Base-by-base conservation (phyloP, 768 basidiomycete species). In the Amanita muscaria region DNA sequence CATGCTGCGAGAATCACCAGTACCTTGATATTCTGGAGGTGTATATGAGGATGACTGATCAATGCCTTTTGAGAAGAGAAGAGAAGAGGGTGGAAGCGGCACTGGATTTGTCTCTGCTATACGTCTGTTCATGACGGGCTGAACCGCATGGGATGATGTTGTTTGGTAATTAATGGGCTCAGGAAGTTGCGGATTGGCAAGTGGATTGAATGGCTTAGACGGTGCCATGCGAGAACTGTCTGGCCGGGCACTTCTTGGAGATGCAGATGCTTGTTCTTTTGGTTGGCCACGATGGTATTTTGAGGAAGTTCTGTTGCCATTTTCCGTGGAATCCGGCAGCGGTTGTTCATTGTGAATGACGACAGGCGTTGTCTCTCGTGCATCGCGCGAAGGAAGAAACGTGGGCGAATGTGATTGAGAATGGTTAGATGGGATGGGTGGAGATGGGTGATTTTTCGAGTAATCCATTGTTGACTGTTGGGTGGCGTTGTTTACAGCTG, bases 361-460 rank as follows among this genome's bases (percentile, higher is more conserved):
- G 19, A 19, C 15, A 4, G 41, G 31, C 19, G 21, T 42, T 10
- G 18, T 36, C 9, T 23, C 25, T 14, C 22, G 38, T 40, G 23
- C 21, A 15, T 40, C 5, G 5, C 21, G 25, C 10, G 38, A 24
- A 9, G 34, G 33, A 18, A 25, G 33, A 6, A n/a, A 15, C 16
- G 33, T 5, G 6, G 23, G 25, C 5, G 32, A 27, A 34, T 44
- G 16, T 9, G 9, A 9, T 21, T 34, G n/a, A 35, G 18, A 16
- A 44, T 44, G 43, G 24, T 24, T 27, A 44, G 23, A 18, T 27
- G 23, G 22, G 12, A 15, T 36, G 23, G 34, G 24, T 44, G 15
- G 4, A 29, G 32, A 18, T 24, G 23, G n/a, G 25, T 34, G 43
- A 19, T 35, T 37, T 32, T 44, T 44, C 33, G 43, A 27, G 27